These are phyloP conservation scores for Fonsecaea nubica DNA, from an alignment of 2,329 filamentous ascomycete genomes.

Conservation along the genomic window DNA sequence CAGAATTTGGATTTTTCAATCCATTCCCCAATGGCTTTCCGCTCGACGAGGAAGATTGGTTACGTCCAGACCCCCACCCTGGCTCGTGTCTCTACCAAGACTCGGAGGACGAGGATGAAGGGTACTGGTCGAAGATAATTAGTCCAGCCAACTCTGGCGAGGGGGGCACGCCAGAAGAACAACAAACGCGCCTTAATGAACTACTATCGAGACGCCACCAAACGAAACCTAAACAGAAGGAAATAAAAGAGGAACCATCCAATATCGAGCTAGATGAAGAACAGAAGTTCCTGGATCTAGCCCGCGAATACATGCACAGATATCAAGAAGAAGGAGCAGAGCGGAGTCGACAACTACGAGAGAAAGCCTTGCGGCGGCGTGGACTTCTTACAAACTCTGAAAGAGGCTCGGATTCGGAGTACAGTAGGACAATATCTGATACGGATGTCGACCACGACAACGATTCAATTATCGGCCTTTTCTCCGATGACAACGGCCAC, in stretches of 20 bases:
- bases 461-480: not conserved
- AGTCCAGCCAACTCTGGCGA: not conserved
- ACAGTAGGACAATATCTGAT: constrained; percentile 2
- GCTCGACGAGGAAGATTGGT: constrained; percentile 6
- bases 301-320: constrained; percentile 20
- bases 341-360: constrained; percentile 26
- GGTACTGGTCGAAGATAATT: constrained; percentile 3
- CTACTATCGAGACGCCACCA: constrained; percentile 7
- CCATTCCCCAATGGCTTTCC: constrained; percentile 9
- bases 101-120: constrained; percentile 19
- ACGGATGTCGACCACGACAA: not conserved
- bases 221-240: constrained; percentile 4
- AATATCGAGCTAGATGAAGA: constrained; percentile 8
- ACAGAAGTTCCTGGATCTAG: constrained; percentile 14
- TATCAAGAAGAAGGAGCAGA: constrained; percentile 27
- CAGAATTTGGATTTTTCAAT: constrained; percentile 20
- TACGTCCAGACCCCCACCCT: constrained; percentile 12
- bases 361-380: constrained; percentile 15
- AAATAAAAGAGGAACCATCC: constrained; percentile 2
- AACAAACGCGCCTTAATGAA: constrained; percentile 15
- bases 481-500: not conserved
- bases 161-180: constrained; percentile 11
- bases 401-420: not conserved
- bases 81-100: constrained; percentile 22
- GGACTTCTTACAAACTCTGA: not conserved